A percentile compares a stretch with the other conserved stretches of the same genome.
Evolutionary conservation across 305 asterid species (phyloP).

Genomic region (Fraxinus xanthoxyloides): DNA sequence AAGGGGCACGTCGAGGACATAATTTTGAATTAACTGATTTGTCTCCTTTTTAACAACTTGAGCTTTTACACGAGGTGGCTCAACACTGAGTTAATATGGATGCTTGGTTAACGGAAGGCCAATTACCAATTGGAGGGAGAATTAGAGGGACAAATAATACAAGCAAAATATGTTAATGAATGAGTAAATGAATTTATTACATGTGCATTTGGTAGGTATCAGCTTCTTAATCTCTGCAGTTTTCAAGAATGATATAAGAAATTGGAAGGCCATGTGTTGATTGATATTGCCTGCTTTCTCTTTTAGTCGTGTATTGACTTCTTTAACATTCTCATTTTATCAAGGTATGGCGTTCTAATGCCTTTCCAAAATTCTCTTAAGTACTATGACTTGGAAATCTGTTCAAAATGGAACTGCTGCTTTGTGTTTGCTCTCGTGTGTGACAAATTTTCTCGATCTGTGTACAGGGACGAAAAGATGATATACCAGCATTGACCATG

Average conservation of each 20-base stretch:
- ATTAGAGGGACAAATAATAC: not conserved
- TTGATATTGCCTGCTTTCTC: not conserved
- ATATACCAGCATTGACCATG: slow-evolving; percentile 60
- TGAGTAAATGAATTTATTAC: not conserved
- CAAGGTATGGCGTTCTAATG: not conserved
- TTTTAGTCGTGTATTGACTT: not conserved
- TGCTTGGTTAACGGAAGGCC: not conserved
- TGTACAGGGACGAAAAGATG: slow-evolving; percentile 66
- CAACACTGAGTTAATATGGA: not conserved
- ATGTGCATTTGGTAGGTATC: not conserved
- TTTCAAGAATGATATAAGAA: not conserved
- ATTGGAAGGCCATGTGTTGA: not conserved
- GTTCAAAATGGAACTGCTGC: not conserved
- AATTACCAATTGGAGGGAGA: not conserved
- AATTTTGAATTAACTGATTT: not conserved
- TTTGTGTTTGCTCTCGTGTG: not conserved
- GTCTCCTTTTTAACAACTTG: not conserved
- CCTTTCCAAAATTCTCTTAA: not conserved
- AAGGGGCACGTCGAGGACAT: not conserved
- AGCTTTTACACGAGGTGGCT: not conserved
- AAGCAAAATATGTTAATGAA: not conserved
- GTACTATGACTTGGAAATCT: not conserved
- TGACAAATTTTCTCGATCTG: not conserved
- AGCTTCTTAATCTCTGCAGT: not conserved
- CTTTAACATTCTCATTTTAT: not conserved